These are phyloP conservation scores for Xylaria intraflava DNA, from an alignment of 495 filamentous ascomycete genomes.

Conservation along the genomic window DNA sequence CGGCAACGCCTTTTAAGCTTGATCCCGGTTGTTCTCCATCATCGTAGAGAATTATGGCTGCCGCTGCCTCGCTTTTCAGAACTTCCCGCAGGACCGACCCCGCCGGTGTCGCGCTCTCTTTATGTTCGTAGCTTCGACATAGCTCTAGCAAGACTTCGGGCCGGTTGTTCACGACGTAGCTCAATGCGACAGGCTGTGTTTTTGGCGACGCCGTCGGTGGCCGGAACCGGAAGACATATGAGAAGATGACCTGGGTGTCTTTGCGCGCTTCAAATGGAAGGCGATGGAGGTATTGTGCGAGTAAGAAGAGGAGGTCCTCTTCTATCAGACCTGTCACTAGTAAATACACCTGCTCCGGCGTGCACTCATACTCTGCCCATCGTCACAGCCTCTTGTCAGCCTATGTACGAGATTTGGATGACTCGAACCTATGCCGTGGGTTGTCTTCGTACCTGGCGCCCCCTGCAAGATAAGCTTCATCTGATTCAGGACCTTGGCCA, in stretches of 20 bases:
- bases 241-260: conserved; percentile 85
- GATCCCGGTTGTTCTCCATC: conserved; percentile 59
- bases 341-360: conserved; percentile 75
- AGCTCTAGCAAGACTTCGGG: conserved; percentile 83
- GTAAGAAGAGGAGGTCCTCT: conserved; percentile 78
- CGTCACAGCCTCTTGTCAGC: conserved; percentile 4
- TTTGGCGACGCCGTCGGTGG: conserved; percentile 49
- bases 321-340: conserved; percentile 74
- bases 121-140: conserved; percentile 81
- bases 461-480: conserved; percentile 82
- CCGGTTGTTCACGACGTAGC: conserved; percentile 74
- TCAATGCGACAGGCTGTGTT: conserved; percentile 71
- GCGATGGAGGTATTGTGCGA: conserved; percentile 69
- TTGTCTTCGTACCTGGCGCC: conserved; percentile 56
- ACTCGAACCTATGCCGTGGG: neutral
- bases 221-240: conserved; percentile 77
- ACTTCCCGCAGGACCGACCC: conserved; percentile 87
- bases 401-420: neutral
- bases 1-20: conserved; percentile 49
- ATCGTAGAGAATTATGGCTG: conserved; percentile 86
- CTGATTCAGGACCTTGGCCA: conserved; percentile 68
- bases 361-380: conserved; percentile 67
- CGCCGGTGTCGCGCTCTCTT: conserved; percentile 88
- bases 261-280: conserved; percentile 93
- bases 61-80: conserved; percentile 82